Evolutionary conservation across 164 flowering plant species (phyloP).

Genomic region (Buxus sempervirens): DNA sequence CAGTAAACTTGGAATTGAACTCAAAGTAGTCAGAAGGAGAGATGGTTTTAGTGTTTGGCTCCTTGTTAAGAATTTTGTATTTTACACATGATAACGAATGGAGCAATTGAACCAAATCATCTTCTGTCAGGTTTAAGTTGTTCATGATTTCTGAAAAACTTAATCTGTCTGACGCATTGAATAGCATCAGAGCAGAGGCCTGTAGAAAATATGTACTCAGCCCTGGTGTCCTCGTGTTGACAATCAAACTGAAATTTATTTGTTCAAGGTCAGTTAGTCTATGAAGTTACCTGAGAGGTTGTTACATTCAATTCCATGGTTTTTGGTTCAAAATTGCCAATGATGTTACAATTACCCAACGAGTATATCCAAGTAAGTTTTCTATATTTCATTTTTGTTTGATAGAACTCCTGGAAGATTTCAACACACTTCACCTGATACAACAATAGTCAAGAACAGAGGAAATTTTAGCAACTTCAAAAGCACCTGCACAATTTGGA

Average conservation of each 20-base stretch:
- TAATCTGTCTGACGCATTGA: constrained; percentile 20
- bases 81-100: constrained; percentile 92
- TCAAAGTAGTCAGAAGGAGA: constrained; percentile 67
- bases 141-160: constrained; percentile 22
- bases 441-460: neutral
- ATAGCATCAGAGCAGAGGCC: constrained; percentile 51
- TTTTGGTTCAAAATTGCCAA: constrained; percentile 77
- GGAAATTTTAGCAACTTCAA: neutral
- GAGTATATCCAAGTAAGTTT: constrained; percentile 96
- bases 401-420: constrained; percentile 79
- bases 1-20: constrained; percentile 84
- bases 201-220: constrained; percentile 19
- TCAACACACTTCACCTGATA: constrained; percentile 77
- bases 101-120: constrained; percentile 20
- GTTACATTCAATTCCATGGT: constrained; percentile 78
- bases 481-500: neutral
- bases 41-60: constrained; percentile 69
- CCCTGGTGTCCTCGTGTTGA: neutral
- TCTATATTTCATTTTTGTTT: constrained; percentile 77
- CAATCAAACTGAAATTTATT: neutral
- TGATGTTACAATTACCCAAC: constrained; percentile 76
- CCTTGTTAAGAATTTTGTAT: constrained; percentile 78
- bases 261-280: neutral
- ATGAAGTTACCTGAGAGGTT: constrained; percentile 70
- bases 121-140: constrained; percentile 18